Percentiles rank a stretch among this genome's conserved stretches.
phyloP scores from a whole-genome alignment of 805 yeast species.

The Candida morakotiae region DNA sequence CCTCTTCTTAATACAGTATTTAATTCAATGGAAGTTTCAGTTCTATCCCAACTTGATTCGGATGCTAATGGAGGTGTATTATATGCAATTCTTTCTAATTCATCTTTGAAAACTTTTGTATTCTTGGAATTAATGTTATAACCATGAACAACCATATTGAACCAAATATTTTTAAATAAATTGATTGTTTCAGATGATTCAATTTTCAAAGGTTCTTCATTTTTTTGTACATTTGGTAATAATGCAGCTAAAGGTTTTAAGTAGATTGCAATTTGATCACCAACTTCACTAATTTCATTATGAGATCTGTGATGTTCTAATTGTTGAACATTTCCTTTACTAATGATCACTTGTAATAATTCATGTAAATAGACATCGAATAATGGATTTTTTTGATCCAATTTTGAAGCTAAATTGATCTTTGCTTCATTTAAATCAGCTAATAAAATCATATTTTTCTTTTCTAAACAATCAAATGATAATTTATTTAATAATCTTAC shows the following conservation, averaged over 20 bases:
- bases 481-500: constrained; percentile 53
- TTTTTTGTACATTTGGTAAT: constrained; percentile 51
- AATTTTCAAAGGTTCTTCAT: constrained; percentile 39
- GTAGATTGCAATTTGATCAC: constrained; percentile 58
- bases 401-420: constrained; percentile 35
- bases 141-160: constrained; percentile 89
- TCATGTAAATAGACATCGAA: constrained; percentile 60
- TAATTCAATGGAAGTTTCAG: constrained; percentile 88
- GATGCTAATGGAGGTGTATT: constrained; percentile 86
- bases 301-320: constrained; percentile 79
- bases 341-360: constrained; percentile 59
- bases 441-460: constrained; percentile 34
- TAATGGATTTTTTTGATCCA: constrained; percentile 40
- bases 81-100: constrained; percentile 71
- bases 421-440: constrained; percentile 49
- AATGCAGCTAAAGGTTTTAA: constrained; percentile 73
- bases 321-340: constrained; percentile 74
- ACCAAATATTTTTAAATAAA: constrained; percentile 87
- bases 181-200: constrained; percentile 48
- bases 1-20: constrained; percentile 89
- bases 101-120: constrained; percentile 41
- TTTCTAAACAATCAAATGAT: constrained; percentile 40
- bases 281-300: constrained; percentile 65
- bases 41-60: constrained; percentile 71
- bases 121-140: constrained; percentile 59